Base-by-base conservation (phyloP, 2,329 filamentous ascomycete species). In the Lachnellula cervina region DNA sequence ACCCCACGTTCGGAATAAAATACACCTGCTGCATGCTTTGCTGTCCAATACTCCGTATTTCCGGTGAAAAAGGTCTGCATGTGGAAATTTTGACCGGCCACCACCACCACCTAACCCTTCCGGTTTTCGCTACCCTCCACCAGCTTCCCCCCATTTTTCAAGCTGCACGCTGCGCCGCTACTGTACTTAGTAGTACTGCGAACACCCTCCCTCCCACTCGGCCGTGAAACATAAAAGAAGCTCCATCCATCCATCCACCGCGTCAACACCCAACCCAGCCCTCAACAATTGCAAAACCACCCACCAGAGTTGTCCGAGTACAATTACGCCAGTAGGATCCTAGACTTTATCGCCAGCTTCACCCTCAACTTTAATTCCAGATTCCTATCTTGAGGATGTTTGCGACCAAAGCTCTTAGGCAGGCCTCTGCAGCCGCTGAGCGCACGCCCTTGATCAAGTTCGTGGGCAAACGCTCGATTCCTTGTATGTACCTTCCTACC, bases 391-490 rank as follows among this genome's bases (percentile, higher is more conserved):
- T 44, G 51, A 68, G 68, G 55, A 65, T 74, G 73, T 72, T 72
- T 65, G 59, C 70, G 53, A 71, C 72, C 49, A 67, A 68, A 61
- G 64, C 64, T 59, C 69, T 73, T 55, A 68, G 71, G 40, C 68
- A 69, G 55, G 66, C 69, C 52, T 62, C 66, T 50, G 63, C 66
- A 42, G 62, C 63, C 57, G 60, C 68, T 54, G 66, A 70, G 59
- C 72, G 72, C 49, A 68, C 68, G 48, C 72, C 73, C 34, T 59
- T 74, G 67, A 75, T 75, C 57, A 72, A 71, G 59, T 75, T 75
- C 63, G 45, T 74, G 50, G 73, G 73, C 56, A 73, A 72, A 62
- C 67, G 73, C 21, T 63, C 70, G 37, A 66, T 70, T 52, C 73
- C 72, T 51, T 48, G 72, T 73, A 70, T 55, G 71, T 57, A 40